Percentiles rank a stretch among this genome's conserved stretches.
These are phyloP conservation scores for Fagopyrum esculentum DNA, from an alignment of 148 eudicot genomes.

Conservation along the genomic window DNA sequence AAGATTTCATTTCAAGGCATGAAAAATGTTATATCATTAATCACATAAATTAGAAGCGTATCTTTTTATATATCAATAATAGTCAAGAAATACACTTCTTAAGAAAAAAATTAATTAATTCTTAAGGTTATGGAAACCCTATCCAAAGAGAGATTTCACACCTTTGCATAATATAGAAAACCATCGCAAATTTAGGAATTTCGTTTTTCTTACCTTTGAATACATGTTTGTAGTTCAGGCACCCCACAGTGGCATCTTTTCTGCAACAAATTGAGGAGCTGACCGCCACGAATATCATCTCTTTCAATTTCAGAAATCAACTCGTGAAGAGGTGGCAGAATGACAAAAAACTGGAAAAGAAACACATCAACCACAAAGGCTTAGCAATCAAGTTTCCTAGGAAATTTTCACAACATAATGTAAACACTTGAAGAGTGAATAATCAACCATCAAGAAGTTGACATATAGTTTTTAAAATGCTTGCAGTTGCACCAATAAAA, in stretches of 20 bases:
- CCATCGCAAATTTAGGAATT: not conserved
- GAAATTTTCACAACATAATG: not conserved
- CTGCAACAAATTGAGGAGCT: constrained; percentile 80
- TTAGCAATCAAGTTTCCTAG: not conserved
- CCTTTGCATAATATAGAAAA: not conserved
- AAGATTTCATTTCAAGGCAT: not conserved
- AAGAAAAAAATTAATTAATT: not conserved
- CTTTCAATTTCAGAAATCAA: constrained; percentile 85
- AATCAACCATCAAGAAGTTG: not conserved
- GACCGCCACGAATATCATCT: constrained; percentile 68
- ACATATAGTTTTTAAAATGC: not conserved
- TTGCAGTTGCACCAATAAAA: not conserved
- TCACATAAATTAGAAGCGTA: not conserved
- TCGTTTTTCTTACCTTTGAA: constrained; percentile 55
- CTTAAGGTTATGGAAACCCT: not conserved
- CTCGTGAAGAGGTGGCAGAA: constrained; percentile 87
- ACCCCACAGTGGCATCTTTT: constrained; percentile 98
- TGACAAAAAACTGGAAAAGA: constrained; percentile 70
- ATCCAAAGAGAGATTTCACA: not conserved
- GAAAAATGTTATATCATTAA: not conserved
- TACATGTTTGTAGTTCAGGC: constrained; percentile 89
- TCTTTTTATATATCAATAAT: not conserved
- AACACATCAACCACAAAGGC: constrained; percentile 21
- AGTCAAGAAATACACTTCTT: not conserved
- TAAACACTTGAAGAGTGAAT: not conserved